Base-by-base conservation (phyloP, 2,329 filamentous ascomycete species). In the Trichoderma polysporum region DNA sequence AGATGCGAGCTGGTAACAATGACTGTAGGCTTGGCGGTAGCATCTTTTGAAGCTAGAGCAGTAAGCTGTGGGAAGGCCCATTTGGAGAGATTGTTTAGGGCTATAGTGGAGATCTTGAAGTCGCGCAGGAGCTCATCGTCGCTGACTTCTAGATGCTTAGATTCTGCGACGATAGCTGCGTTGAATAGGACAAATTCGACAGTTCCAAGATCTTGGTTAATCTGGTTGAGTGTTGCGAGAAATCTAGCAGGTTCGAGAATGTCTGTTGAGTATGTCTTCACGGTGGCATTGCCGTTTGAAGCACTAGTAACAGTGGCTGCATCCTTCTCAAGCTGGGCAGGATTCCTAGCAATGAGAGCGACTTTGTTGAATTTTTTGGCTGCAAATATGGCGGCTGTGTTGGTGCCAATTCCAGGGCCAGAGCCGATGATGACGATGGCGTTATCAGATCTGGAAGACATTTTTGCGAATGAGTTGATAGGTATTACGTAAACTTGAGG, bases 371-470 rank as follows among this genome's bases (percentile, higher is more conserved):
- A 97, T 72, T 92, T 92, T 76, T 93, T 92, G 66, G 86, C 82
- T 19, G 93, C 92, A 60, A 97, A 88, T 76, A 96, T 91, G 37
- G 90, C 84, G 31, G 93, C 91, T 76, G 92, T 97, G 81, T 97
- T 93, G 80, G 94, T 95, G 76, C 94, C 94, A 70, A 97, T 89
- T 70, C 94, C 94, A 78, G 97, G 94, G 12, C 92, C 96, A 57
- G 93, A 94, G 70, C 94, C 94, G 29, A 94, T 97, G 52, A 97
- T 86, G 65, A 97, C 86, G n/a, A 70, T 41, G 4, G 47, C 17
- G 8, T 65, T 54, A 7, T 68, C 29, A 39, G 57, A 60, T 50
- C 58, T 17, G 22, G 58, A 25, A 33, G 58, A 29, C 66, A 67
- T 67, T 35, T 19, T 29, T n/a, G 13, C 19, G 4, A 27, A 35